Percentiles rank a stretch among this genome's conserved stretches.
These are phyloP conservation scores for Trametes versicolor DNA, from an alignment of 1,284 basidiomycete genomes.

Conservation along the genomic window DNA sequence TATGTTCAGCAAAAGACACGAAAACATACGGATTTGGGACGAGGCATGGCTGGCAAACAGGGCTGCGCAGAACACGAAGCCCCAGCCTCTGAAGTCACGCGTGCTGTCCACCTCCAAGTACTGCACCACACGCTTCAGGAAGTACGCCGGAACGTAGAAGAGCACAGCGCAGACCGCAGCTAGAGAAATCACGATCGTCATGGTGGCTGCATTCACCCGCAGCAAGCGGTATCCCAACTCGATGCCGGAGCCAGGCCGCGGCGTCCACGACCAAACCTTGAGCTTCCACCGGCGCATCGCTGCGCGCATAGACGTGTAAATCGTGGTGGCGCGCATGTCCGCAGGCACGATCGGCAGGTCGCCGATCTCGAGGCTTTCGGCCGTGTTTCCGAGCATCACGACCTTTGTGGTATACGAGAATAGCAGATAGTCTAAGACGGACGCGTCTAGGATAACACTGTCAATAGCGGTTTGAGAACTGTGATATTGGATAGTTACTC, in stretches of 20 bases:
- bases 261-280: constrained; percentile 56
- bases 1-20: not conserved
- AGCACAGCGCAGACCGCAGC: constrained; percentile 71
- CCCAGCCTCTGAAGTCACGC: constrained; percentile 69
- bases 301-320: constrained; percentile 53
- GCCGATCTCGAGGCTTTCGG: constrained; percentile 82
- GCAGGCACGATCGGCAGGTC: constrained; percentile 85
- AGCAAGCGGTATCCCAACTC: constrained; percentile 66
- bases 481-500: constrained; percentile 47
- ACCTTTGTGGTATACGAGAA: constrained; percentile 89
- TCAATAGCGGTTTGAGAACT: not conserved
- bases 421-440: constrained; percentile 67
- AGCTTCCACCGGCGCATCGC: constrained; percentile 52
- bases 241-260: constrained; percentile 66
- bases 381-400: constrained; percentile 80
- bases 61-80: constrained; percentile 77
- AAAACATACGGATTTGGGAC: constrained; percentile 63
- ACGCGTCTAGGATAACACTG: constrained; percentile 36
- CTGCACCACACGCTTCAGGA: constrained; percentile 74
- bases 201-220: constrained; percentile 57
- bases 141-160: constrained; percentile 84
- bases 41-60: constrained; percentile 74
- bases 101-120: constrained; percentile 77
- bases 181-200: constrained; percentile 60
- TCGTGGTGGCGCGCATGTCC: constrained; percentile 70